These are phyloP conservation scores for Lipomyces anomalus DNA, from an alignment of 805 yeast genomes.

Conservation along the genomic window DNA sequence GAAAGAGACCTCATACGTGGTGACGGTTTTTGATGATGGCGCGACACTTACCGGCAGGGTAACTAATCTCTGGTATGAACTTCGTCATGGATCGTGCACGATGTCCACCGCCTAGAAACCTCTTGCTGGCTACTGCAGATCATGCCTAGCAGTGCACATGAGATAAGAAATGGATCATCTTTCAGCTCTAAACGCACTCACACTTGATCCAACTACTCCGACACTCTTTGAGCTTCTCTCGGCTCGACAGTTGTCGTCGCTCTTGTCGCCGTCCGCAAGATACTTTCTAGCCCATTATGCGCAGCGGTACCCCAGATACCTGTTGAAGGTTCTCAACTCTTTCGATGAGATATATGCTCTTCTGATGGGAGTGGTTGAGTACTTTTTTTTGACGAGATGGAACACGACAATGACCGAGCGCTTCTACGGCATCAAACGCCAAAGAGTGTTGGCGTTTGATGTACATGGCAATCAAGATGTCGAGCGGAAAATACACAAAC, in stretches of 20 bases:
- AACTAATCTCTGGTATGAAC: too few species aligned
- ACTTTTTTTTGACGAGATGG: conserved; percentile 63
- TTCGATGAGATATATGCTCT: conserved; percentile 72
- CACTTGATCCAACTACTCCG: conserved; percentile 69
- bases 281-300: conserved; percentile 78
- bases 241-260: conserved; percentile 65
- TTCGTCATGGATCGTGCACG: too few species aligned
- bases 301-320: conserved; percentile 63
- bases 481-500: conserved; percentile 27
- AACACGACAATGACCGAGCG: conserved; percentile 86
- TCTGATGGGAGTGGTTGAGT: conserved; percentile 61
- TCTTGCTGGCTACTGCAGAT: too few species aligned
- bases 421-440: conserved; percentile 81
- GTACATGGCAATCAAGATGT: conserved; percentile 28
- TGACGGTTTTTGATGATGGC: too few species aligned
- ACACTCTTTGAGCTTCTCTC: conserved; percentile 86
- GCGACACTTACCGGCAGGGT: too few species aligned
- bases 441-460: conserved; percentile 32
- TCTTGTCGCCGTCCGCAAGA: conserved; percentile 76
- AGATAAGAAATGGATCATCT: conserved; percentile 22
- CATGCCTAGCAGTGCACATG: too few species aligned
- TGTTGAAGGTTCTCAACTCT: conserved; percentile 54
- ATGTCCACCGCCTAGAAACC: too few species aligned
- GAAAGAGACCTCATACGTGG: too few species aligned
- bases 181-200: conserved; percentile 59